Evolutionary conservation across 2,329 filamentous ascomycete genomes (phyloP).

Genomic region (Colletotrichum lini): DNA sequence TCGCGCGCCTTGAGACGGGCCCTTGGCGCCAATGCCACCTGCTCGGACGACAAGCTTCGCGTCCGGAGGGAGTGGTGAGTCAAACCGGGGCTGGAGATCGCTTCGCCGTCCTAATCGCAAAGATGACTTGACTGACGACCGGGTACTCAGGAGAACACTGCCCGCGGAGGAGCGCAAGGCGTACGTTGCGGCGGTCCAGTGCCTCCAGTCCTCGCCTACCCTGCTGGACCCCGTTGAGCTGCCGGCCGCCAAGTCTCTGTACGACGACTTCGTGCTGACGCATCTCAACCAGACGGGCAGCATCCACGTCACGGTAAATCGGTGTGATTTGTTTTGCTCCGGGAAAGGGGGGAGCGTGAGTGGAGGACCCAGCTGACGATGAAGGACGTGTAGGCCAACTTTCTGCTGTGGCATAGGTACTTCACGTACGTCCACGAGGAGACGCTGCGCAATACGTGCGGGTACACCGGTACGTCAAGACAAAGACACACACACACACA

Average conservation of each 20-base stretch:
- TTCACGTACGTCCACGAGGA: conserved; percentile 31
- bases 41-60: conserved; percentile 25
- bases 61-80: conserved; percentile 36
- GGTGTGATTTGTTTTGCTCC: too few relatives aligned
- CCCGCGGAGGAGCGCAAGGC: conserved; percentile 43
- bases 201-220: conserved; percentile 45
- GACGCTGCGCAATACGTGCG: conserved; percentile 36
- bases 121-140: not conserved
- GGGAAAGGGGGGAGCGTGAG: too few relatives aligned
- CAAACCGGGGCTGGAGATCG: too few relatives aligned
- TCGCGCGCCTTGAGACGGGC: conserved; percentile 16
- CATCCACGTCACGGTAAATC: conserved; percentile 35
- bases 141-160: conserved; percentile 42
- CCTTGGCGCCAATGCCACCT: conserved; percentile 1
- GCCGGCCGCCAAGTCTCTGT: conserved; percentile 42
- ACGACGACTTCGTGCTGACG: conserved; percentile 42
- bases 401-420: conserved; percentile 39
- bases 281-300: conserved; percentile 39
- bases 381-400: conserved; percentile 11
- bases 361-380: too few relatives aligned
- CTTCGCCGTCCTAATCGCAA: not conserved
- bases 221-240: conserved; percentile 10
- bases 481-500: conserved; percentile 9
- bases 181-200: conserved; percentile 47
- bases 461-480: conserved; percentile 40